phyloP scores from a whole-genome alignment of 768 basidiomycete genomes.

The Pulveroboletus sp. region DNA sequence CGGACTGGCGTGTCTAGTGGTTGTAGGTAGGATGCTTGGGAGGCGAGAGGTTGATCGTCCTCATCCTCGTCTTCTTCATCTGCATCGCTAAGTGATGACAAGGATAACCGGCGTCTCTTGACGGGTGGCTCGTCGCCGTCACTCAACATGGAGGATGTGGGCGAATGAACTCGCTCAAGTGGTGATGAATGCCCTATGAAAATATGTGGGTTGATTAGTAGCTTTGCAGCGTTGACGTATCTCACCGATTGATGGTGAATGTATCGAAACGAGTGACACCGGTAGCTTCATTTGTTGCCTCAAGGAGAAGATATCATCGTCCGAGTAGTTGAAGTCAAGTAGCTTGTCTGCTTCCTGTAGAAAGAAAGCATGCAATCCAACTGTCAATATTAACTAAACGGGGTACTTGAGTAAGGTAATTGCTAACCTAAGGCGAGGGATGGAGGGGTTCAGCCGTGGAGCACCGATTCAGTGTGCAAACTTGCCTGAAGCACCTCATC shows the following conservation, averaged over 20 bases:
- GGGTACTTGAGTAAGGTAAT: constrained; percentile 8
- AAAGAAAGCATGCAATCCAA: constrained; percentile 3
- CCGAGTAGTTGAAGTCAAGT: constrained; percentile 73
- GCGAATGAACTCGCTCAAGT: constrained; percentile 13
- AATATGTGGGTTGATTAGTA: neutral
- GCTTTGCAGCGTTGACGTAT: neutral
- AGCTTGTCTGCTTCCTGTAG: constrained; percentile 70
- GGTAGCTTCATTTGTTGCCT: constrained; percentile 65
- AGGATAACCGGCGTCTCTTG: constrained; percentile 53
- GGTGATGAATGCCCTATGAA: constrained; percentile 25
- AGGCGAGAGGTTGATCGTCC: constrained; percentile 53
- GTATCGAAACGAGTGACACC: constrained; percentile 46
- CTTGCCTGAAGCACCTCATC: constrained; percentile 78
- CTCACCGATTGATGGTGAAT: constrained; percentile 52
- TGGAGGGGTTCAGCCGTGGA: constrained; percentile 12
- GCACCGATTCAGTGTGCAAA: neutral
- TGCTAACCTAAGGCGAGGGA: constrained; percentile 21
- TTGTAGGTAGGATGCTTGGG: constrained; percentile 35
- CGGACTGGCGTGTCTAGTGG: constrained; percentile 28
- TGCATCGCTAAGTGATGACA: constrained; percentile 47
- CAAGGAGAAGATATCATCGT: constrained; percentile 64
- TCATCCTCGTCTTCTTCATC: constrained; percentile 47
- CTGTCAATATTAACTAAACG: constrained; percentile 15
- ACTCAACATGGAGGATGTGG: constrained; percentile 40
- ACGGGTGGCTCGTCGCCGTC: constrained; percentile 44